Evolutionary conservation across 192 early-diverging fungal genomes (phyloP).

Genomic region (Coemansia sp.): DNA sequence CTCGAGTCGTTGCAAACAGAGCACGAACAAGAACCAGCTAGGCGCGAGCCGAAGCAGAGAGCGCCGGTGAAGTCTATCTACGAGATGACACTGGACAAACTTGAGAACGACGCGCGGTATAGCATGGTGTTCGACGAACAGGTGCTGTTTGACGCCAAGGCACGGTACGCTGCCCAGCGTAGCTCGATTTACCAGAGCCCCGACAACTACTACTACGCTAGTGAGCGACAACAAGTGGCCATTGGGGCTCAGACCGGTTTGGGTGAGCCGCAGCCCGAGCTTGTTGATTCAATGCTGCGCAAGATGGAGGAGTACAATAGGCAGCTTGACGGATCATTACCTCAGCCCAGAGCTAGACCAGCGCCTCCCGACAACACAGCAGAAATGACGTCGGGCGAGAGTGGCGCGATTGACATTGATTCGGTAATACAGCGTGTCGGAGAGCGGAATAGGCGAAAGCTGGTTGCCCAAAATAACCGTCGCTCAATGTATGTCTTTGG

Average conservation of each 20-base stretch:
- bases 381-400: slow-evolving; percentile 5
- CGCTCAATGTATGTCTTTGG: slow-evolving; percentile 48
- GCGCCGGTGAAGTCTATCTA: slow-evolving; percentile 39
- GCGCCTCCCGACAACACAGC: not conserved
- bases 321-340: slow-evolving; percentile 8
- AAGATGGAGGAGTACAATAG: slow-evolving; percentile 23
- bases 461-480: slow-evolving; percentile 56
- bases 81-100: slow-evolving; percentile 52
- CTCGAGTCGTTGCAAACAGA: slow-evolving; percentile 32
- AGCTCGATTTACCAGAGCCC: slow-evolving; percentile 54
- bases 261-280: slow-evolving; percentile 17
- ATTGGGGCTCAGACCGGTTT: slow-evolving; percentile 19
- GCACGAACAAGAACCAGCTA: not conserved
- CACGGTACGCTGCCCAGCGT: slow-evolving; percentile 50
- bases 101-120: slow-evolving; percentile 45
- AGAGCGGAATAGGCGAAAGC: slow-evolving; percentile 36
- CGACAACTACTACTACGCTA: slow-evolving; percentile 17
- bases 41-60: slow-evolving; percentile 1
- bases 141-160: slow-evolving; percentile 48
- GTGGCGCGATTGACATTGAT: slow-evolving; percentile 37
- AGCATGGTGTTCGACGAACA: slow-evolving; percentile 51
- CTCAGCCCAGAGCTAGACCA: not conserved
- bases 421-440: slow-evolving; percentile 40
- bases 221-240: not conserved
- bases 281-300: slow-evolving; percentile 15